Evolutionary conservation across 805 yeast species (phyloP), one percentile per base, ranked within the genome.

Genomic region (Cyberlindnera euphorbiae): DNA sequence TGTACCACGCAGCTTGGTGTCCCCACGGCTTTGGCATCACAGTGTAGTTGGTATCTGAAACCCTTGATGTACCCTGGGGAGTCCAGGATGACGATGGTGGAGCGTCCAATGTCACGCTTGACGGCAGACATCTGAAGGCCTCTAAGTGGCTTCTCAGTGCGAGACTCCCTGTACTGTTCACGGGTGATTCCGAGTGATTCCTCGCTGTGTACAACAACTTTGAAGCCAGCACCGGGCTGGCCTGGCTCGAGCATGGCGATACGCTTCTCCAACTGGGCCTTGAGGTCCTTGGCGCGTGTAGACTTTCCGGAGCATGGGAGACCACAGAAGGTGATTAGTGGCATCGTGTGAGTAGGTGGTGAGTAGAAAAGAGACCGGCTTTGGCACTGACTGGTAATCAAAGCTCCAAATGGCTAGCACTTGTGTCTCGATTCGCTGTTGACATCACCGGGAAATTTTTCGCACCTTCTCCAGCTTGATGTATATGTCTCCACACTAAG

Each of bases 51-150:
- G 60, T 93, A 93, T 42, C 98, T 67, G 58, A 89, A 88, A 0
- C 98, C 98, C 55, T 93, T 93, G 51, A 93, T 93, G 56, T 93
- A 93, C 27, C 85, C 79, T 50, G 88, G 66, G 2, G 93, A 75
- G 57, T 93, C 98, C 35, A 93, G 67, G 13, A 93, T 77, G 1
- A 93, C 97, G 19, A 93, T 69, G 15, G 75, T 79, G 21, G 71
- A 65, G 26, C 79, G 70, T 2, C 83, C 68, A 4, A 93, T 59
- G 45, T 82, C 86, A 46, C 97, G 69, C 52, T 87, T 86, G 13
- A 90, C 93, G 0, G 95, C 96, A 1, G 95, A 76, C 63, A 89
- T 79, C 50, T 89, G 95, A 18, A 75, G 71, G 0, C 95, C 94
- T 33, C 97, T 69, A 1, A 86, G 78, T 17, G 82, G 70, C 51